Evolutionary conservation across 495 filamentous ascomycete species (phyloP), one percentile per base, ranked within the genome.

Genomic region (Xylaria castorea): DNA sequence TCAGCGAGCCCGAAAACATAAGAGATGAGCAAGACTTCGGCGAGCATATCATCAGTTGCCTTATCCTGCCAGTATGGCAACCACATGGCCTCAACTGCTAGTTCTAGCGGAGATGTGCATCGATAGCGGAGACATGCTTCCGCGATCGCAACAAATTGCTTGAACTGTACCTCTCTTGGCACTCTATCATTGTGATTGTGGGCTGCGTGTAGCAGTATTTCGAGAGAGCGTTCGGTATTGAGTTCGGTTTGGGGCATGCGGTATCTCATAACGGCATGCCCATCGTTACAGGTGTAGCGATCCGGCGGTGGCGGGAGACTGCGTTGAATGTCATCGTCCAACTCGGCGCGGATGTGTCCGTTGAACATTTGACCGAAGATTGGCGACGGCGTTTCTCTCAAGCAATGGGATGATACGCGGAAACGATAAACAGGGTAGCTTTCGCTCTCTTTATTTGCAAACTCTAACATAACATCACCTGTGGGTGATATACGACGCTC

Each of bases 151-250:
- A 85, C 82, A 69, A 85, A 83, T n/a, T 80, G 72, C 25, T 71
- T 70, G 71, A 83, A 85, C 3, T 71, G 60, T 20, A 84, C 75
- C 20, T 79, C 66, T 27, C 80, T 76, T 3, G 83, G 83, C 27
- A 85, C 73, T 60, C 79, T 76, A 36, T 79, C 73, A 20, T 76
- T 78, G 63, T 82, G 83, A 78, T 84, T 84, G 71, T 85, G 83
- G 8, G 81, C 82, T 16, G 82, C 82, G 61, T 81, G 79, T 12
- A 85, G 82, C 16, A 85, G 68, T 16, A 80, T 81, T 34, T 77
- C 80, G 32, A 85, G 63, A 1, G 82, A 68, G 7, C 76, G 73
- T 34, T 79, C 34, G 12, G 71, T 75, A 61, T 82, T 82, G 38
- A 75, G 72, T 60, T 84, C 82, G 1, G 76, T 71, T 74, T 84